Evolutionary conservation across 202 grass and related monocot species (phyloP).

Genomic region (Digitaria exilis): DNA sequence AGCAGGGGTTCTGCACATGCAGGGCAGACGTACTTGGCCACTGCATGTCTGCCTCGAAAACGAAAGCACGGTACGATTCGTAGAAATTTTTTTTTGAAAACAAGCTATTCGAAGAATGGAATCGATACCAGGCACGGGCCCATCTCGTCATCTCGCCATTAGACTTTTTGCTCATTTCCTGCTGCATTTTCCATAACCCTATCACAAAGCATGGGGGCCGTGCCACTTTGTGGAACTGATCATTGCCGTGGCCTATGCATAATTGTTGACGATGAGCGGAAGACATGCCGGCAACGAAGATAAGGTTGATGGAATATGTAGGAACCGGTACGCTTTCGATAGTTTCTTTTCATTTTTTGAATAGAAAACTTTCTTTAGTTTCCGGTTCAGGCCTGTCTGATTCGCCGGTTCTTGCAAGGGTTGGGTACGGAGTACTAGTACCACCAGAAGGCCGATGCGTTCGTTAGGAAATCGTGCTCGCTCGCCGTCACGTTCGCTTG

Average conservation of each 20-base stretch:
- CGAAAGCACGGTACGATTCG: neutral
- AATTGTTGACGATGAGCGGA: neutral
- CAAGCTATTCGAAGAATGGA: neutral
- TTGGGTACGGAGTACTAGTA: neutral
- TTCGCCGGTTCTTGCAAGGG: neutral
- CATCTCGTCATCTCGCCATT: neutral
- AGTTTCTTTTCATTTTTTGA: too few relatives aligned
- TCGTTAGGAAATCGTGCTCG: constrained; percentile 16
- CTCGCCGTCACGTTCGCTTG: neutral
- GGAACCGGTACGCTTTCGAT: neutral
- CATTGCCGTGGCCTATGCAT: neutral
- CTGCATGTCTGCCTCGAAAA: neutral
- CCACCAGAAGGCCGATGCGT: neutral
- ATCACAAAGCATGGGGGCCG: neutral
- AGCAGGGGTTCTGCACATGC: constrained; percentile 36
- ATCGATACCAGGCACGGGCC: constrained; percentile 12
- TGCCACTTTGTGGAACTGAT: neutral
- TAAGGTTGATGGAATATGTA: neutral
- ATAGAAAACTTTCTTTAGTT: too few relatives aligned
- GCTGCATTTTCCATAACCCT: neutral
- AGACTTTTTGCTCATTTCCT: neutral
- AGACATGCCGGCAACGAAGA: neutral
- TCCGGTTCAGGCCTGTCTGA: neutral
- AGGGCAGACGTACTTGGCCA: neutral
- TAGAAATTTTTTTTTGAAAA: too few relatives aligned